These are phyloP conservation scores for Dimargaris cristalligena DNA, from an alignment of 192 early-diverging fungal species.

Conservation along the genomic window DNA sequence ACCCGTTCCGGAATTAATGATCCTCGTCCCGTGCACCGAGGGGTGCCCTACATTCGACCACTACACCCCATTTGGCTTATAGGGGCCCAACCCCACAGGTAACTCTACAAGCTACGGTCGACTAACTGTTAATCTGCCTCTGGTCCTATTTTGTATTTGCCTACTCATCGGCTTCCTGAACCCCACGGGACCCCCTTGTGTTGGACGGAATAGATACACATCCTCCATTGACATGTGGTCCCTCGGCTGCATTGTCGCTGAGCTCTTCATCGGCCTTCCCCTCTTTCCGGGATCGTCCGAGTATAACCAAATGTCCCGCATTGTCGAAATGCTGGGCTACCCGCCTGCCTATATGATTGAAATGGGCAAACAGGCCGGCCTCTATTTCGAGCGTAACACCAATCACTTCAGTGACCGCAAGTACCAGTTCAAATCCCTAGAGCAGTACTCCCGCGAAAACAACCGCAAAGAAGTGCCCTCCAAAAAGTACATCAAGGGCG, in stretches of 20 bases:
- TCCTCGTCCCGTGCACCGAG: too few relatives aligned
- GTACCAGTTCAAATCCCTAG: slow-evolving; percentile 61
- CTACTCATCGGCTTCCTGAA: too few relatives aligned
- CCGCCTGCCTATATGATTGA: slow-evolving; percentile 89
- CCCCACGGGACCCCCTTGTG: too few relatives aligned
- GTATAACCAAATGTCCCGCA: slow-evolving; percentile 87
- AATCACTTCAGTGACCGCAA: slow-evolving; percentile 25
- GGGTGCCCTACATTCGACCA: too few relatives aligned
- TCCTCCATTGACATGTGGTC: slow-evolving; percentile 98
- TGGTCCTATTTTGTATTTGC: too few relatives aligned
- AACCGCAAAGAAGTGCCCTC: slow-evolving; percentile 77
- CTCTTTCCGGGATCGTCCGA: slow-evolving; percentile 92
- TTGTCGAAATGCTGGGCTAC: slow-evolving; percentile 82
- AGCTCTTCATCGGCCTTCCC: slow-evolving; percentile 88
- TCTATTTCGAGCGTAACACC: slow-evolving; percentile 58
- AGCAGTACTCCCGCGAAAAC: slow-evolving; percentile 65
- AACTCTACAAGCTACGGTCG: too few relatives aligned
- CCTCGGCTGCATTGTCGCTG: slow-evolving; percentile 90
- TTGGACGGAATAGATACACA: too few relatives aligned
- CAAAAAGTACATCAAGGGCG: slow-evolving; percentile 81
- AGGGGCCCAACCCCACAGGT: too few relatives aligned
- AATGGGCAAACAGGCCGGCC: slow-evolving; percentile 69
- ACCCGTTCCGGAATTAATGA: too few relatives aligned
- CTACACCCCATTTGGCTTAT: too few relatives aligned
- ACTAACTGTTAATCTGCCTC: too few relatives aligned